Conservation (phyloP, 1,139 yeast species). For the Cylindricascospora bacillispora region DNA sequence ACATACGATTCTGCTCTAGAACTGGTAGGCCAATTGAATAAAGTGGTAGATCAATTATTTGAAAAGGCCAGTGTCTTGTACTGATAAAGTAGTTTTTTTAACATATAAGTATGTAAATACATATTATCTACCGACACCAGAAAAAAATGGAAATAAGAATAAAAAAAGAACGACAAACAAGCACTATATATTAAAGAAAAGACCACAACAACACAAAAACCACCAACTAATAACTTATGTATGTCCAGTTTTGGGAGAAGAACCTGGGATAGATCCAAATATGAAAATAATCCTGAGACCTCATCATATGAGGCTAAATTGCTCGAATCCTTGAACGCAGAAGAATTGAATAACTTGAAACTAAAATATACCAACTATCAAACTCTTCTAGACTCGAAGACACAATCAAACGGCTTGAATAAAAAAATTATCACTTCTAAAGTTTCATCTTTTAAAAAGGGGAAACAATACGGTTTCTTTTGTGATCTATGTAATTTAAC, state of each 20-base stretch:
- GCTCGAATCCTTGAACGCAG: constrained; percentile 7
- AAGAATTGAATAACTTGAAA: constrained; percentile 13
- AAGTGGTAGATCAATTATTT: constrained; percentile 79
- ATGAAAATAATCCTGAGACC: constrained; percentile 35
- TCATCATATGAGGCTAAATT: constrained; percentile 5
- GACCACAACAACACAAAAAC: too few relatives aligned
- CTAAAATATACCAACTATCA: constrained; percentile 16
- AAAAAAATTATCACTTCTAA: constrained; percentile 34
- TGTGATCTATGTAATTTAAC: constrained; percentile 73
- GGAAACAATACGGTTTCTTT: constrained; percentile 66
- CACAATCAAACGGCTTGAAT: constrained; percentile 33
- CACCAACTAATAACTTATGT: too few relatives aligned
- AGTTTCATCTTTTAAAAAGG: constrained; percentile 32
- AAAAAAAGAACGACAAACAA: not conserved
- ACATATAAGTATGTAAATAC: constrained; percentile 1
- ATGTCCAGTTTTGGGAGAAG: constrained; percentile 42
- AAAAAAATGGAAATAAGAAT: not conserved
- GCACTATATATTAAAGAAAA: too few relatives aligned
- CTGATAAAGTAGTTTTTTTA: constrained; percentile 19
- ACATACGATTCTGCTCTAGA: constrained; percentile 83
- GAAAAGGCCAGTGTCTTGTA: constrained; percentile 83
- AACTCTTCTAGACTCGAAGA: constrained; percentile 19
- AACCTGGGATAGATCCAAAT: constrained; percentile 59
- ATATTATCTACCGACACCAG: not conserved
- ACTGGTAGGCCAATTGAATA: constrained; percentile 74